Conservation (phyloP, 2,329 filamentous ascomycete genomes). For the Penicillium digitatum region DNA sequence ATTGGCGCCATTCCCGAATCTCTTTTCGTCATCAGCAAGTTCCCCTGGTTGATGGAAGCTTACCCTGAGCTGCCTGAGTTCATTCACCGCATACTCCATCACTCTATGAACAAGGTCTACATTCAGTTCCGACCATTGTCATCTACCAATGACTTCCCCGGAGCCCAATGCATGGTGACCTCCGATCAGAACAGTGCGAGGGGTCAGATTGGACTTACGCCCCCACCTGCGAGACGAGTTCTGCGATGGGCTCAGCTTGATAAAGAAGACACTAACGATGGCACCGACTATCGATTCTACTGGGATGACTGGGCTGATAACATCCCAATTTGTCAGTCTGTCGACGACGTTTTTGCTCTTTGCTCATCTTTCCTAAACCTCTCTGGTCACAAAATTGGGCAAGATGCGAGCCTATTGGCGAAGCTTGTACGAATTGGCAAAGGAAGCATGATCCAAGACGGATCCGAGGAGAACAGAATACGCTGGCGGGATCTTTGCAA, state of each 20-base stretch:
- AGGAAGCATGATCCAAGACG: constrained; percentile 67
- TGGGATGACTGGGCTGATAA: constrained; percentile 98
- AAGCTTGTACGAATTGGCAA: constrained; percentile 84
- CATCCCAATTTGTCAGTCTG: constrained; percentile 80
- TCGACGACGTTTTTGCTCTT: constrained; percentile 86
- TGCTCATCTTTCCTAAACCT: constrained; percentile 80
- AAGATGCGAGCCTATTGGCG: constrained; percentile 70
- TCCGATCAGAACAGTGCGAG: constrained; percentile 66
- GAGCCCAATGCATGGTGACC: constrained; percentile 50
- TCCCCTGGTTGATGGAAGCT: constrained; percentile 85
- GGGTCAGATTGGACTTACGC: constrained; percentile 61
- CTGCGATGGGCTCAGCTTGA: constrained; percentile 84
- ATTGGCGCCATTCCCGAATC: constrained; percentile 92
- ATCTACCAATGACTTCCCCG: constrained; percentile 42
- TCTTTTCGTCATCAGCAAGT: constrained; percentile 84
- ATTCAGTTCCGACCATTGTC: constrained; percentile 48
- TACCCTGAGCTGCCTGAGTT: constrained; percentile 76
- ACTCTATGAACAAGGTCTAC: constrained; percentile 75
- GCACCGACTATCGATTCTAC: constrained; percentile 80
- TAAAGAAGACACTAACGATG: constrained; percentile 68
- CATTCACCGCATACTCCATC: constrained; percentile 78
- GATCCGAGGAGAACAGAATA: constrained; percentile 63
- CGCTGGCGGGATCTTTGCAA: constrained; percentile 85
- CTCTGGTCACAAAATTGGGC: constrained; percentile 83
- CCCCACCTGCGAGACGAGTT: constrained; percentile 60